Evolutionary conservation across 73 alveolate species (phyloP).

Genomic region (Paraurostyla sp.): DNA sequence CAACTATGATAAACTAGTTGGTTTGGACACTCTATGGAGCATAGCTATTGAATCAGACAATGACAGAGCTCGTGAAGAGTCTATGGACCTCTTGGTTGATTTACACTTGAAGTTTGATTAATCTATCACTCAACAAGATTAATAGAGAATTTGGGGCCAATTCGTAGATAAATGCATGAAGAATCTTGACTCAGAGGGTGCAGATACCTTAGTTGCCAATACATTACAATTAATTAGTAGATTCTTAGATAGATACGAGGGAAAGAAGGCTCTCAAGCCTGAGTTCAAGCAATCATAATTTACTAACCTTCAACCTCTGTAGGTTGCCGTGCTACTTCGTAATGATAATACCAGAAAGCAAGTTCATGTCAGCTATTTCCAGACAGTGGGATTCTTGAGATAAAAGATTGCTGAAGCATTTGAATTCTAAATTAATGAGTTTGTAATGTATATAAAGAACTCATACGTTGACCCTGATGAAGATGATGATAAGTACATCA

Average conservation of each 20-base stretch:
- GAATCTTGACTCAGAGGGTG: constrained; percentile 30
- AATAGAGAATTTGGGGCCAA: constrained; percentile 1
- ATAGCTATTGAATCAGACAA: constrained; percentile 68
- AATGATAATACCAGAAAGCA: not conserved
- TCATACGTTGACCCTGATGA: constrained; percentile 60
- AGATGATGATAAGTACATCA: constrained; percentile 73
- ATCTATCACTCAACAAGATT: not conserved
- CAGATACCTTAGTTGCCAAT: not conserved
- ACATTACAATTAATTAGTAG: constrained; percentile 40
- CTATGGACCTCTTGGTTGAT: constrained; percentile 65
- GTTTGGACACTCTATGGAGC: constrained; percentile 73
- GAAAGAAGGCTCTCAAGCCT: constrained; percentile 48
- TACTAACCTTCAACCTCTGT: not conserved
- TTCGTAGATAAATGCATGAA: constrained; percentile 55
- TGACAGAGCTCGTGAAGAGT: constrained; percentile 66
- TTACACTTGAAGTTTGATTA: constrained; percentile 56
- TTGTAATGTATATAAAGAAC: constrained; percentile 46
- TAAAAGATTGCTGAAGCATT: constrained; percentile 68
- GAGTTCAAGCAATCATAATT: constrained; percentile 9
- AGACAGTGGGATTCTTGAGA: constrained; percentile 66
- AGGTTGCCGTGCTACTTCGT: not conserved
- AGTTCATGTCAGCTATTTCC: constrained; percentile 17
- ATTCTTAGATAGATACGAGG: constrained; percentile 77
- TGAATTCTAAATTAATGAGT: constrained; percentile 62
- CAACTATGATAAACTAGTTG: constrained; percentile 42